Base-by-base conservation (phyloP, 352 stramenopile species). In the Phytopythium ostracodes region DNA sequence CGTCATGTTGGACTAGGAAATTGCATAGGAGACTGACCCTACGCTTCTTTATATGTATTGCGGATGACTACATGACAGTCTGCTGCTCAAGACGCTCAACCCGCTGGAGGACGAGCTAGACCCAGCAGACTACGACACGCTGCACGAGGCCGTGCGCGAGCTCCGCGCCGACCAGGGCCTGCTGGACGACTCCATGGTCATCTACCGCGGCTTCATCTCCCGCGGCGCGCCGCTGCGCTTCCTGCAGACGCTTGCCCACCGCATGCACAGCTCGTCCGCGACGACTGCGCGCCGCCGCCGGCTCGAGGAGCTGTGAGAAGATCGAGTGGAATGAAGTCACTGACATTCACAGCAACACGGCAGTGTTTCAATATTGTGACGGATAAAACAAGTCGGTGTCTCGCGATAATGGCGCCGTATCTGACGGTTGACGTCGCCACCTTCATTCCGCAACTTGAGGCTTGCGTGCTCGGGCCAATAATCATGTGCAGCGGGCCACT, bases 61-160 rank as follows among this genome's bases (percentile, higher is more conserved):
- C n/a, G n/a, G n/a, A n/a, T n/a, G n/a, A n/a, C n/a, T n/a, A 18
- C n/a, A 24, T 9, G 33, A 29, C 22, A 89, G 80, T 14, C 76
- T 88, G n/a, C 55, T 91, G 17, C 52, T 77, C 29, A 71, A 81
- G 44, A 76, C 72, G 43, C 63, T 91, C n/a, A 88, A 88, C 59
- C 81, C 81, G 17, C 61, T 74, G 14, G 68, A 88, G 38, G 68
- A 83, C 36, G 62, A 72, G 20, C 77, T 91, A 27, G 66, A 77
- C 6, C 58, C 59, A 7, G 73, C 88, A 17, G 79, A 88, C 56
- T 60, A 71, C 27, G 29, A 62, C 15, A 63, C 79, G 47, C 54
- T 89, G 7, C 52, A 53, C 2, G 66, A 71, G 1, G 81, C 81
- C 2, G 63, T 75, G 8, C 29, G 46, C 8, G 49, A 68, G 42